These are phyloP conservation scores for Fusarium succisae DNA, from an alignment of 2,329 filamentous ascomycete genomes.

Conservation along the genomic window DNA sequence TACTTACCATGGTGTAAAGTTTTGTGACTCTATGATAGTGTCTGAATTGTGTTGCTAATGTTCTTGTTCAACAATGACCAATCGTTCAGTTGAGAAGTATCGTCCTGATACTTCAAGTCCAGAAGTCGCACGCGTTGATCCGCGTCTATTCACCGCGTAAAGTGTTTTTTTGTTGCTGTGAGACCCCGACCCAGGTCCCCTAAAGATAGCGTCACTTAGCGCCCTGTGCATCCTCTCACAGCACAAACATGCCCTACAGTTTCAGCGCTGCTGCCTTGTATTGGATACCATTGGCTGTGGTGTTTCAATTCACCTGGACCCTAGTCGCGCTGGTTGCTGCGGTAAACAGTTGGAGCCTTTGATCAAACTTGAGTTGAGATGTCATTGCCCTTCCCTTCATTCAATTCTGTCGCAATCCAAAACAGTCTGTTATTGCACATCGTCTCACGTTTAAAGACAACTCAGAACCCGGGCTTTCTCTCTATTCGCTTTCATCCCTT, in stretches of 20 bases:
- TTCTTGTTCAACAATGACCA: conserved; percentile 10
- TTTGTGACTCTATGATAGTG: neutral
- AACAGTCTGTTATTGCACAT: conserved; percentile 10
- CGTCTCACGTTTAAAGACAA: conserved; percentile 9
- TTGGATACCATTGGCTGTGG: conserved; percentile 33
- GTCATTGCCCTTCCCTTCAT: conserved; percentile 11
- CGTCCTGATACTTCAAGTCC: conserved; percentile 2
- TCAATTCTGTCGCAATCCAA: conserved; percentile 24
- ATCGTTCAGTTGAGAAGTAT: conserved; percentile 29
- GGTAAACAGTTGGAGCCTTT: conserved; percentile 44
- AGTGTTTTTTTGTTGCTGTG: conserved; percentile 43
- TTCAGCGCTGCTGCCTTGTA: conserved; percentile 29
- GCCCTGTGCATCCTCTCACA: conserved; percentile 19
- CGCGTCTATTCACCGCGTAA: conserved; percentile 49
- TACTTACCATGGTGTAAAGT: conserved; percentile 32
- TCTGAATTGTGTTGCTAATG: conserved; percentile 15
- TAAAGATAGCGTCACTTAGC: conserved; percentile 16
- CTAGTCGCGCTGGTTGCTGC: conserved; percentile 44
- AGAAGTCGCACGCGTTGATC: conserved; percentile 30
- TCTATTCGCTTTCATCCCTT: neutral
- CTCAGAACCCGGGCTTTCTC: conserved; percentile 4
- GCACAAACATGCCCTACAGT: conserved; percentile 25
- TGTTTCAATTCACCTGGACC: conserved; percentile 2
- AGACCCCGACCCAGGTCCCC: conserved; percentile 16
- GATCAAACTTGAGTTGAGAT: conserved; percentile 19